Evolutionary conservation across 768 basidiomycete species (phyloP), one percentile per base, ranked within the genome.

Genomic region (Termitomyces sp.): DNA sequence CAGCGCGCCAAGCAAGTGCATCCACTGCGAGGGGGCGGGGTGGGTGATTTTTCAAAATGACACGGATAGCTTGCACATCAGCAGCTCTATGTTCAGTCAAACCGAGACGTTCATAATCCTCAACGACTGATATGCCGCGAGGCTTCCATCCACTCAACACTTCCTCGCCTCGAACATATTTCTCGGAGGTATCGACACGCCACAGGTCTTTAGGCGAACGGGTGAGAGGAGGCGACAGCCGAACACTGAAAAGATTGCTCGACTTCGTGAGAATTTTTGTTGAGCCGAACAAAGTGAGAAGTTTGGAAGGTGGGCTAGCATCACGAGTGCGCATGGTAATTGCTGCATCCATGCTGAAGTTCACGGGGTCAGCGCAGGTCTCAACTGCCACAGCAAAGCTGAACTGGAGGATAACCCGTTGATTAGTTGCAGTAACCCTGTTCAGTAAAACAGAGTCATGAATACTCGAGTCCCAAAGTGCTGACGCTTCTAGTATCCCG

Each of bases 101-200:
- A 13, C 87, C 76, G n/a, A 93, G 71, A 54, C 85, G 80, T 45
- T 76, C 76, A 65, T 91, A 89, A 65, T 98, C 96, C 60, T 96
- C 86, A 25, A 99, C 88, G 10, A 94, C 85, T 1, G 88, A 87
- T 25, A 98, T 80, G 9, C 95, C 92, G 42, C 95, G 81, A 41
- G 95, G 86, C 61, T 85, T 89, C 95, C 96, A 98, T 18, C 77
- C 69, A 6, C 80, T 85, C 27, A 98, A 77, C 3, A 77, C 70
- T 63, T 98, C 95, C 67, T 98, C 95, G 7, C 96, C 96, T 42
- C 87, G 81, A 0, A 99, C 94, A 70, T 95, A 98, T 68, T 94
- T 95, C 71, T 91, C 89, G 27, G 91, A 86, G 1, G 96, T 98
- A 72, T 99, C 94, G 49, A 98, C 76, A 38, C 94, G 77, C 97